A percentile compares a stretch with the other conserved stretches of the same genome.
phyloP scores from a whole-genome alignment of 1,284 basidiomycete genomes.

The Fomes fomentarius region DNA sequence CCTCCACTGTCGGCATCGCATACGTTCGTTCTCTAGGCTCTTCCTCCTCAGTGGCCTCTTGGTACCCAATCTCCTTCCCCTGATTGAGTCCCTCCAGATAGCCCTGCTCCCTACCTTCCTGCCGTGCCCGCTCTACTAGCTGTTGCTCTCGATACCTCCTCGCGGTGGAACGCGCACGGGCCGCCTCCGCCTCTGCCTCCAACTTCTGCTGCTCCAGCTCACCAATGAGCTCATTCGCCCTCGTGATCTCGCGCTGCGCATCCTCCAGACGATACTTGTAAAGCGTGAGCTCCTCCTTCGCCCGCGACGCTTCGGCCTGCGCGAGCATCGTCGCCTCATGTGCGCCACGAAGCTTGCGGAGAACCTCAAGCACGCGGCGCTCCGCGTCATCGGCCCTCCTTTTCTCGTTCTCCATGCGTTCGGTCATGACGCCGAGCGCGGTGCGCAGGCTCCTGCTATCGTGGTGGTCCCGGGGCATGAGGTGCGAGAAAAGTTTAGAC shows the following conservation, averaged over 20 bases:
- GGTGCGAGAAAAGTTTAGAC: constrained; percentile 29
- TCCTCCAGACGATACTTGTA: constrained; percentile 51
- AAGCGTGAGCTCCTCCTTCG: constrained; percentile 46
- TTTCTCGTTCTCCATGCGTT: constrained; percentile 48
- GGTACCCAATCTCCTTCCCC: constrained; percentile 30
- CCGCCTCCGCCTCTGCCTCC: constrained; percentile 50
- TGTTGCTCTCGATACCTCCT: constrained; percentile 47
- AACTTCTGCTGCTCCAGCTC: constrained; percentile 42
- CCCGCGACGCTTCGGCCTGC: constrained; percentile 43
- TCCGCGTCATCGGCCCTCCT: constrained; percentile 49
- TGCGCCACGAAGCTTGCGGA: constrained; percentile 43
- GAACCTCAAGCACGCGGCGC: constrained; percentile 46
- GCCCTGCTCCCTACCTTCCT: constrained; percentile 46
- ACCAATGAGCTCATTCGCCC: constrained; percentile 50
- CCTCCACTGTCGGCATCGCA: constrained; percentile 13
- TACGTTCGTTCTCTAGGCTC: constrained; percentile 13
- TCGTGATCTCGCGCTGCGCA: constrained; percentile 49
- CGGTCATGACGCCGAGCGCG: constrained; percentile 39
- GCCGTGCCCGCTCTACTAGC: constrained; percentile 42
- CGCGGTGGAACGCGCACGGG: constrained; percentile 44
- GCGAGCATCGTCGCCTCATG: constrained; percentile 44
- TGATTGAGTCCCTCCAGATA: constrained; percentile 43
- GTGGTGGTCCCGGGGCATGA: constrained; percentile 41
- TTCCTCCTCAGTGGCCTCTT: constrained; percentile 19
- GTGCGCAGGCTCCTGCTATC: constrained; percentile 43